Evolutionary conservation across 2,329 filamentous ascomycete genomes (phyloP).

Genomic region (Monosporascus sp.): DNA sequence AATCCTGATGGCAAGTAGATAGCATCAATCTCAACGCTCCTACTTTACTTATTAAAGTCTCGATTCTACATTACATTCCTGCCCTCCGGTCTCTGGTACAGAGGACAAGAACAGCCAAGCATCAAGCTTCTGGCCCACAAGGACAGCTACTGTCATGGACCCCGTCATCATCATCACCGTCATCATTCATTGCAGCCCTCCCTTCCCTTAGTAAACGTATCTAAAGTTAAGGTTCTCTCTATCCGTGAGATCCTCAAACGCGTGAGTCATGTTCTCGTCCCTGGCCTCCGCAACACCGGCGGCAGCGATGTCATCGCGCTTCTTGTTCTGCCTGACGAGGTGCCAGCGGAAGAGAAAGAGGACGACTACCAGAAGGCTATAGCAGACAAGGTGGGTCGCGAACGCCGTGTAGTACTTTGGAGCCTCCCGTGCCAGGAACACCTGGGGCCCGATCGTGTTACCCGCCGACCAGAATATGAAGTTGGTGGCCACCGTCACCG

Average conservation of each 20-base stretch:
- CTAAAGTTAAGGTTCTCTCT: conserved; percentile 30
- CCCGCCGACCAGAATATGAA: conserved; percentile 66
- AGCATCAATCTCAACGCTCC: no score
- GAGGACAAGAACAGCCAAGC: no score
- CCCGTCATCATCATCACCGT: no score
- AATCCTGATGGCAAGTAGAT: no score
- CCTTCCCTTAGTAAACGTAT: conserved; percentile 23
- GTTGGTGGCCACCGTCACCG: conserved; percentile 61
- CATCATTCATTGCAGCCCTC: no score
- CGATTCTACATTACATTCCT: no score
- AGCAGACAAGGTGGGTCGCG: conserved; percentile 64
- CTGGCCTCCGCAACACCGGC: conserved; percentile 22
- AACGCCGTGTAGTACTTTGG: conserved; percentile 68
- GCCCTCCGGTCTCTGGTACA: no score
- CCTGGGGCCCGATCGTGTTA: conserved; percentile 63
- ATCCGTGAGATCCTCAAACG: conserved; percentile 31
- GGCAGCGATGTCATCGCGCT: conserved; percentile 22
- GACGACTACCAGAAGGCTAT: conserved; percentile 52
- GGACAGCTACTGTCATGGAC: no score
- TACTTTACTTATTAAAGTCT: no score
- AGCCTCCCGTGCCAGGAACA: conserved; percentile 55
- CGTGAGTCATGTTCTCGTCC: conserved; percentile 22
- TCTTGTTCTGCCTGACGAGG: conserved; percentile 50
- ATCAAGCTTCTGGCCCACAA: no score
- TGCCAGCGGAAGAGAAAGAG: conserved; percentile 55